Base-by-base conservation (phyloP, 129 eudicot species). In the Dittrichia graveolens region DNA sequence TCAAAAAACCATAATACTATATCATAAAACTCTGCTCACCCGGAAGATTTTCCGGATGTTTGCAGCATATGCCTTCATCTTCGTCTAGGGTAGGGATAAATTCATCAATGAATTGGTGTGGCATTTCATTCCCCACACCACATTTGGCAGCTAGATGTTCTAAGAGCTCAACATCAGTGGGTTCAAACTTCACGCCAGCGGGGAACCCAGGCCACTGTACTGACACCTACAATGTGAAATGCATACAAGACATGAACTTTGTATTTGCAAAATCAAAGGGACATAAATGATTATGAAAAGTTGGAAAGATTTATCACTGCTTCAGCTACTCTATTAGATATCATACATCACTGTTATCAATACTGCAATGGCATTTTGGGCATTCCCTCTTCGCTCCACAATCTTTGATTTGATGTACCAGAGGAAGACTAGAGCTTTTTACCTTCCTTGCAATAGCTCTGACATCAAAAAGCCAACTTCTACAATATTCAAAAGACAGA, bases 201-300 rank as follows among this genome's bases (percentile, higher is more conserved):
- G 97, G 99, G 0, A 94, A 76, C 50, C 99, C 97, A 38, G 97
- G 97, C 97, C 99, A 94, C 49, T 88, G 88, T 54, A 72, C 48
- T 61, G 80, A 69, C 38, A 84, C 87, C 99, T 94, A 87, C 60
- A 69, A 35, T 49, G 52, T 58, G 81, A 50, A 59, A 45, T 15
- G 3, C 7, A 78, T 44, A 16, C 14, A 14, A 43, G 57, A 61
- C 34, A 41, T 39, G 24, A 69, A 16, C 53, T 77, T 77, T 6
- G 48, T 60, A 60, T 42, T 50, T 16, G 19, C 42, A 44, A 7
- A 65, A 40, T 7, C 35, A 5, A 14, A 40, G 65, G 35, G 18
- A 5, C 65, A 11, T 34, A 16, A 37, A 2, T 59, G 65, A 40
- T n/a, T 38, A 68, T 56, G 18, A 56, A 11, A 77, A 39, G 34